phyloP scores from a whole-genome alignment of 2,329 filamentous ascomycete genomes.

The Xylogone sp. region DNA sequence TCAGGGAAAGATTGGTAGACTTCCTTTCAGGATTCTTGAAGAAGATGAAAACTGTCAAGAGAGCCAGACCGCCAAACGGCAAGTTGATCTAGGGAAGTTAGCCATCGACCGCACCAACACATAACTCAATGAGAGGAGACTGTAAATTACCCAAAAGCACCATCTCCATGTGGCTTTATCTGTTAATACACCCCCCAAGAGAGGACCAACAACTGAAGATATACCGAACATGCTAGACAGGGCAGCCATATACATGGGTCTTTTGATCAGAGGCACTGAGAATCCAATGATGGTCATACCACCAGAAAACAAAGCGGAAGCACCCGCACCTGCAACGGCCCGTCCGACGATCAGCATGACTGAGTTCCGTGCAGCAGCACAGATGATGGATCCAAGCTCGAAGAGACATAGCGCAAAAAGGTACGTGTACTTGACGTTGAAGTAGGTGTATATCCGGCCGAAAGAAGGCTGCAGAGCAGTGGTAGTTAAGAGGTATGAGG shows the following conservation, averaged over 20 bases:
- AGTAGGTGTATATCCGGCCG: constrained; percentile 31
- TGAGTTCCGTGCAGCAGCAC: constrained; percentile 30
- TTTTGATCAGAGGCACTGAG: constrained; percentile 25
- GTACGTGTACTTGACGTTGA: constrained; percentile 29
- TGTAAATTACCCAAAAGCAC: constrained; percentile 20
- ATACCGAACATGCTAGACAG: constrained; percentile 30
- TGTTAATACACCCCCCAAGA: constrained; percentile 34
- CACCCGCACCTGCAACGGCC: constrained; percentile 30
- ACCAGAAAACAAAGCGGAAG: constrained; percentile 31
- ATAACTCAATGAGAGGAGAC: constrained; percentile 25
- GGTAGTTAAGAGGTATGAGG: constrained; percentile 33
- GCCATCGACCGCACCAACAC: constrained; percentile 13
- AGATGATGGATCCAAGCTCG: constrained; percentile 31
- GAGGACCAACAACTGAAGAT: constrained; percentile 29
- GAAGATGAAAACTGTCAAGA: constrained; percentile 37
- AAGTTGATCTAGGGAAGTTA: constrained; percentile 32
- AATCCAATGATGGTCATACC: constrained; percentile 34
- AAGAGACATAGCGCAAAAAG: constrained; percentile 28
- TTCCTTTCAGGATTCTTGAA: constrained; percentile 33
- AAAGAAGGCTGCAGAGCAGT: constrained; percentile 30
- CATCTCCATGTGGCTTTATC: constrained; percentile 36
- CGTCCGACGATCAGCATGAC: constrained; percentile 32
- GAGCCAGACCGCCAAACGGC: constrained; percentile 36
- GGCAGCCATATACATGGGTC: constrained; percentile 28
- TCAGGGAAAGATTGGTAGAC: constrained; percentile 28